Conservation (phyloP, 768 basidiomycete species). For the Chalciporus sphaerocephalus region DNA sequence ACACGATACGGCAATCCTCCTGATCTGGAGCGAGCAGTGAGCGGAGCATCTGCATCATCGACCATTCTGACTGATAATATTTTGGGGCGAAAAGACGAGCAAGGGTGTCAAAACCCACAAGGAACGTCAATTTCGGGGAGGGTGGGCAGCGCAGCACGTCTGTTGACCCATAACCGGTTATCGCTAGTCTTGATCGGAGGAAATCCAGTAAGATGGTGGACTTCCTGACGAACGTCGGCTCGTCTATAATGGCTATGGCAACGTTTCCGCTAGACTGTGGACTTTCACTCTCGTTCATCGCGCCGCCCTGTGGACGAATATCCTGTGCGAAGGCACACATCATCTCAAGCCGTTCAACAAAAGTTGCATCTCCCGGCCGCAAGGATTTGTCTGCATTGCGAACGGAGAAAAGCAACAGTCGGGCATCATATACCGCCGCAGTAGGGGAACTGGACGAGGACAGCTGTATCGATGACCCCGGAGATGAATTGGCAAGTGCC, state of each 20-base stretch:
- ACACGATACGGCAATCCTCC: constrained; percentile 61
- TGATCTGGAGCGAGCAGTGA: constrained; percentile 55
- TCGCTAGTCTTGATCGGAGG: constrained; percentile 33
- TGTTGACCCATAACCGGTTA: neutral
- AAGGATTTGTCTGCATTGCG: constrained; percentile 82
- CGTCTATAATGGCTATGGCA: constrained; percentile 79
- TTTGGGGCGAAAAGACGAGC: constrained; percentile 70
- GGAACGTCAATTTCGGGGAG: constrained; percentile 54
- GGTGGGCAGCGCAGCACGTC: constrained; percentile 3
- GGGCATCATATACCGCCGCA: constrained; percentile 55
- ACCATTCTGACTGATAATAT: constrained; percentile 57
- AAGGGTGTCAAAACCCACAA: constrained; percentile 83
- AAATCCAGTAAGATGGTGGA: constrained; percentile 53
- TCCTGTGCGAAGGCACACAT: constrained; percentile 65
- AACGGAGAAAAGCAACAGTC: constrained; percentile 75
- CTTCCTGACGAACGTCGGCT: constrained; percentile 87
- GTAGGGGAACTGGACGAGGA: neutral
- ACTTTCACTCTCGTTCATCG: neutral
- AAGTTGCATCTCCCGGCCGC: constrained; percentile 66
- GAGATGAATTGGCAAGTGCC: constrained; percentile 55
- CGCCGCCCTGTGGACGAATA: constrained; percentile 19
- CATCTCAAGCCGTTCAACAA: constrained; percentile 82
- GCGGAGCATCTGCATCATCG: constrained; percentile 54
- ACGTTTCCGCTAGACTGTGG: constrained; percentile 38
- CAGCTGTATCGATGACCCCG: constrained; percentile 17